Conservation (phyloP, 768 basidiomycete species). For the Boletus rubroflammeus region DNA sequence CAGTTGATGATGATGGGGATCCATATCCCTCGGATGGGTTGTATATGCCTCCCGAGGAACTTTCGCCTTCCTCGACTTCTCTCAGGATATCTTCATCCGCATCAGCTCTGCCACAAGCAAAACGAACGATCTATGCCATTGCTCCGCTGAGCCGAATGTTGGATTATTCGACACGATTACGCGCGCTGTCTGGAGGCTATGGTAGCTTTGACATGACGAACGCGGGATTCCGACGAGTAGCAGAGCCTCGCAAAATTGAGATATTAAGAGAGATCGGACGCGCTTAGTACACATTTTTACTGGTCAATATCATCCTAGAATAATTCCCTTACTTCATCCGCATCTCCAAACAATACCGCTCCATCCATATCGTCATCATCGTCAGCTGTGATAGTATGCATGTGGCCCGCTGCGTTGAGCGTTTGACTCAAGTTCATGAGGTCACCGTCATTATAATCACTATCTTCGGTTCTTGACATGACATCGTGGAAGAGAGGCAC, state of each 20-base stretch:
- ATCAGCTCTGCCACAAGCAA: slow-evolving; percentile 39
- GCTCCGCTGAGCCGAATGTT: slow-evolving; percentile 81
- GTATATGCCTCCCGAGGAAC: slow-evolving; percentile 70
- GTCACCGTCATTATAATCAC: slow-evolving; percentile 41
- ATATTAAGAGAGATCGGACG: slow-evolving; percentile 79
- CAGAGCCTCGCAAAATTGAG: slow-evolving; percentile 57
- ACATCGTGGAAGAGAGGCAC: slow-evolving; percentile 44
- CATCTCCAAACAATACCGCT: slow-evolving; percentile 74
- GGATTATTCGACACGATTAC: slow-evolving; percentile 73
- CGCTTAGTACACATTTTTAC: slow-evolving; percentile 37
- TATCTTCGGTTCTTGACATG: slow-evolving; percentile 27
- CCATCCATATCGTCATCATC: slow-evolving; percentile 79
- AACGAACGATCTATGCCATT: slow-evolving; percentile 64
- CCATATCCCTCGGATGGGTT: slow-evolving; percentile 59
- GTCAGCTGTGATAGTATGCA: slow-evolving; percentile 54
- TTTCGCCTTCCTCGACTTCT: slow-evolving; percentile 64
- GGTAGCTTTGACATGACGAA: slow-evolving; percentile 75
- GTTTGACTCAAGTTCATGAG: slow-evolving; percentile 78
- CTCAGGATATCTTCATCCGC: slow-evolving; percentile 28
- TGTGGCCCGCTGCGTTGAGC: slow-evolving; percentile 54
- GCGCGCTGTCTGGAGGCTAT: slow-evolving; percentile 79
- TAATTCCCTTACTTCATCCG: slow-evolving; percentile 69
- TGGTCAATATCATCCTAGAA: slow-evolving; percentile 28
- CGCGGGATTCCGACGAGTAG: slow-evolving; percentile 73
- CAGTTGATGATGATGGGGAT: slow-evolving; percentile 35